Evolutionary conservation across 73 alveolate species (phyloP).

Genomic region (Tetrahymena malaccensis): DNA sequence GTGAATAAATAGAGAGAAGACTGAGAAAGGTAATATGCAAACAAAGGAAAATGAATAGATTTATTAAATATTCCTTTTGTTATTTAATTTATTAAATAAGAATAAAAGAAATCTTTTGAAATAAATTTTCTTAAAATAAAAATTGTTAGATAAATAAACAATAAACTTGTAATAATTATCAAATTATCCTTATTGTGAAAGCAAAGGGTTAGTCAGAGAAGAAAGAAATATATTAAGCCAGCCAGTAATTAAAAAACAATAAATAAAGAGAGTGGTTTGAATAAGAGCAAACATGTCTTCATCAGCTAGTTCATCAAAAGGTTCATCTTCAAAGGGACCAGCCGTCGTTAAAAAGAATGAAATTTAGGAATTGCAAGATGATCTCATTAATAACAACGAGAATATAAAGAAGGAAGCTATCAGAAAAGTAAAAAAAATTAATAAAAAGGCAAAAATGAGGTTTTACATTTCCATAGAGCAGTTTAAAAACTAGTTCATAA

Average conservation of each 20-base stretch:
- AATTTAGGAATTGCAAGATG: not conserved
- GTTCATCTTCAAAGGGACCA: not conserved
- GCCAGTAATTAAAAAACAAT: not conserved
- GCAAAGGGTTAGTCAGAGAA: not conserved
- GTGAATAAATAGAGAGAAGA: not conserved
- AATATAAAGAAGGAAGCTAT: not conserved
- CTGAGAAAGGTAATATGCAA: not conserved
- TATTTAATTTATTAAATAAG: not conserved
- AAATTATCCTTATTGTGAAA: not conserved
- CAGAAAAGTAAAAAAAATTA: not conserved
- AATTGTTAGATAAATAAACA: not conserved
- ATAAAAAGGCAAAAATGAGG: not conserved
- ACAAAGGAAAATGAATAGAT: not conserved
- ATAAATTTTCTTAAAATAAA: not conserved
- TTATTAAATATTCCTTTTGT: not conserved
- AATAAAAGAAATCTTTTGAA: not conserved
- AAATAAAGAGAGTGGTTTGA: not conserved
- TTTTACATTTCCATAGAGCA: not conserved
- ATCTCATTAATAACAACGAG: not conserved
- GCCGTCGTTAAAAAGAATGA: not conserved
- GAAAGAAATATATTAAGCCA: not conserved
- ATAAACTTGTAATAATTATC: not conserved
- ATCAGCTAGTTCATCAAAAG: not conserved
- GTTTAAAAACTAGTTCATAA: not conserved
- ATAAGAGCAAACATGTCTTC: not conserved